A percentile compares a stretch with the other conserved stretches of the same genome.
phyloP scores from a whole-genome alignment of 2,329 filamentous ascomycete genomes.

The Juglanconis oblonga region DNA sequence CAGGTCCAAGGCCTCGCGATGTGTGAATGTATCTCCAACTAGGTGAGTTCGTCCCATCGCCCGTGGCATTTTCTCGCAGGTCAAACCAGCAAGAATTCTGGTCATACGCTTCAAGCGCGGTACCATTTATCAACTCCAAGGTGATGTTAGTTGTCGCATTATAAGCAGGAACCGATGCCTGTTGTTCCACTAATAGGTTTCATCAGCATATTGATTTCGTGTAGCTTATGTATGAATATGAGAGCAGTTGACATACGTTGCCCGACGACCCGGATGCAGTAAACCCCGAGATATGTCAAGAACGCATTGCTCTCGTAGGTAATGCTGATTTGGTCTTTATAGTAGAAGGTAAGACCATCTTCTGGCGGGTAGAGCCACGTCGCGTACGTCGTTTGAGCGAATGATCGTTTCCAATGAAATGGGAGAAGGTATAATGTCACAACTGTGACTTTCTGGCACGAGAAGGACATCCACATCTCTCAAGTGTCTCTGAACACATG shows the following conservation, averaged over 20 bases:
- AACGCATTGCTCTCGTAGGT: neutral
- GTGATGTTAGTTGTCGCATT: slow-evolving; percentile 2
- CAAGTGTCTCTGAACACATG: no score
- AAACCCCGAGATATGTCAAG: neutral
- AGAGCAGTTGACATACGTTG: neutral
- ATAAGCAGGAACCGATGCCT: neutral
- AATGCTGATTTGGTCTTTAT: neutral
- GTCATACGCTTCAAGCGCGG: neutral
- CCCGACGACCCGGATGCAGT: neutral
- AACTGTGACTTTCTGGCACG: neutral
- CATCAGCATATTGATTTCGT: neutral
- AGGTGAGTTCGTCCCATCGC: neutral
- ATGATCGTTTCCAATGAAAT: neutral
- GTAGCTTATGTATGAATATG: neutral
- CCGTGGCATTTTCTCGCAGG: neutral
- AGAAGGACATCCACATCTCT: neutral
- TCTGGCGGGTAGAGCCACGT: neutral
- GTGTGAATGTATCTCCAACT: slow-evolving; percentile 5
- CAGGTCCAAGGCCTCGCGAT: neutral
- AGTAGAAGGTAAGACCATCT: neutral
- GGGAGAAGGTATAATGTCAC: neutral
- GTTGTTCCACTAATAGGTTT: neutral
- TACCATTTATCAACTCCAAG: neutral
- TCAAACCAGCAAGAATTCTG: neutral
- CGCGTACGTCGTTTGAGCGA: neutral